Base-by-base conservation (phyloP, 805 yeast genomes). In the Saturnispora bothae region DNA sequence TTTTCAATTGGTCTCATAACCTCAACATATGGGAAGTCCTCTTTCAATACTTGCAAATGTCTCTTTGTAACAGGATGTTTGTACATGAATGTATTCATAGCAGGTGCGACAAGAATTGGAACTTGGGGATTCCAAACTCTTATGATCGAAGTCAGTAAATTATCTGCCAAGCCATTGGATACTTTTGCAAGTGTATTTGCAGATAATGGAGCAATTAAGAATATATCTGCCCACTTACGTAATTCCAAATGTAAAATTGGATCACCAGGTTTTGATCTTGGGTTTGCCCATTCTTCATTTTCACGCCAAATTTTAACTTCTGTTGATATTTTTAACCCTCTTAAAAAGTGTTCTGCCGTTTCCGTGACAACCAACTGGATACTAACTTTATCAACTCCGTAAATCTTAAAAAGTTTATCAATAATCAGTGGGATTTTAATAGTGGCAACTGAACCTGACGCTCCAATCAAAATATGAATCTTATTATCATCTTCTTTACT, bases 401-500 rank as follows among this genome's bases (percentile, higher is more conserved):
- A 89, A 5, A 80, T 68, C 56, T 84, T 83, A 54, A 78, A 80
- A 35, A 92, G 67, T 56, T 85, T 84, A 53, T 81, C 94, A 46
- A 92, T 84, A 28, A 92, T 85, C 47, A 81, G 59, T 0, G 96
- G 95, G 17, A 92, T 78, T 57, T 92, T 92, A 45, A 92, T 85
- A 3, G 97, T 84, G 4, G 98, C 98, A 3, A 92, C 96, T 2
- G 95, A 83, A 1, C 98, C 98, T 1, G 97, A 84, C 15, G 94
- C 94, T 15, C 94, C 98, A 31, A 92, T 66, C 41, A 92, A 64
- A 31, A 92, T 78, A 57, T 92, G 98, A 40, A 84, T 68, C 53
- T 86, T 88, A 31, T 78, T 82, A 54, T 84, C 95, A 54, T 84
- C 92, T 56, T 80, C 61, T 49, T 76, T 76, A 39, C 73, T 71